Conservation (phyloP, 352 stramenopile genomes). For the Phytophthora rubi region DNA sequence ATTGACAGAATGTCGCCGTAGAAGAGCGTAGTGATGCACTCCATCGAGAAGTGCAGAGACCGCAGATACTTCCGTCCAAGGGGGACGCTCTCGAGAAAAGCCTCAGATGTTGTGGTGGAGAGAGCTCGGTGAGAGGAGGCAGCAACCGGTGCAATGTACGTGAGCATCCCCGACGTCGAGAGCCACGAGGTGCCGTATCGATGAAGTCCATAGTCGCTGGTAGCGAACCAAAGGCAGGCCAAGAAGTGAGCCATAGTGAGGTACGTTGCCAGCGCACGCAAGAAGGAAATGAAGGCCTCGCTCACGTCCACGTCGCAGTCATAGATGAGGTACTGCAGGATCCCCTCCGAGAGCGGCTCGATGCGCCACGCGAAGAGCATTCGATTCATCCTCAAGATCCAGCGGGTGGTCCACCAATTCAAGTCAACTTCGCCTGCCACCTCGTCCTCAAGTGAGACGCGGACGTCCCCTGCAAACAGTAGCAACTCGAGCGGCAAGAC, state of each 20-base stretch:
- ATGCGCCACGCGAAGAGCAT: conserved; percentile 49
- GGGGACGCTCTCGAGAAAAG: conserved; percentile 17
- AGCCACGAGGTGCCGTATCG: conserved; percentile 56
- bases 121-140: conserved; percentile 1
- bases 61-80: conserved; percentile 58
- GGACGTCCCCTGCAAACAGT: not conserved
- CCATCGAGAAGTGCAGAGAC: conserved; percentile 57
- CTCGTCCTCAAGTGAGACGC: not conserved
- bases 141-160: conserved; percentile 5
- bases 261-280: conserved; percentile 47
- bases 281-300: conserved; percentile 46
- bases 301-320: conserved; percentile 49
- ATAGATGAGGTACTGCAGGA: conserved; percentile 64
- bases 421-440: conserved; percentile 3
- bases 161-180: conserved; percentile 54
- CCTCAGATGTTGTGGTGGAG: conserved; percentile 9
- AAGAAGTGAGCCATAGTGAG: conserved; percentile 61
- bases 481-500: conserved; percentile 56
- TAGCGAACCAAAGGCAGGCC: conserved; percentile 55
- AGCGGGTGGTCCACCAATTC: conserved; percentile 23
- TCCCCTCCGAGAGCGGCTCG: conserved; percentile 38
- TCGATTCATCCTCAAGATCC: conserved; percentile 53
- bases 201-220: conserved; percentile 40
- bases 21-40: conserved; percentile 64
- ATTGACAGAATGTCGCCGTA: conserved; percentile 66